Evolutionary conservation across 1,139 yeast genomes (phyloP), one percentile per base, ranked within the genome.

Genomic region (Suhomyces bokatorum): DNA sequence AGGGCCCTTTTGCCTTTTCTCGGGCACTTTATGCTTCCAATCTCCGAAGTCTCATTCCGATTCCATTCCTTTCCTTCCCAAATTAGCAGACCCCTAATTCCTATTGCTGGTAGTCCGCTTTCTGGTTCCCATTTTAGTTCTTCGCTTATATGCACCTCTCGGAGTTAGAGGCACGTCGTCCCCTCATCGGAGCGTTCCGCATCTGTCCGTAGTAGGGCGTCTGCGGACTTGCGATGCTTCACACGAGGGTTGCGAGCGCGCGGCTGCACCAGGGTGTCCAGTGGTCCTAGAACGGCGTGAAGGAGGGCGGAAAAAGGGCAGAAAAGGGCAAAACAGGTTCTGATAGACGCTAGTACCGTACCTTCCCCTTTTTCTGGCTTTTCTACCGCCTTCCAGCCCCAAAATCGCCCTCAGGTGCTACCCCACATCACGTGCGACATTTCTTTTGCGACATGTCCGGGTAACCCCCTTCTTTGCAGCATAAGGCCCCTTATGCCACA

Each of bases 141-240:
- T 13, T 28, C 30, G 30, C 14, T 13, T 28, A 28, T 12, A 12
- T 28, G 30, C 14, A 13, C 14, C n/a, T 9, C 14, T 13, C 14
- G 32, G 15, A 13, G 32, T 20, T 20, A 20, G 29, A 10, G 29
- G 29, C 29, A n/a, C 29, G 29, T 26, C 29, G 14, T 32, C 34
- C 34, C 34, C 34, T 32, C 24, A 11, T 17, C 34, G 24, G n/a
- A 13, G 13, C 13, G 27, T 36, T 20, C 39, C 39, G 39, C 33
- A 8, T 36, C 39, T 29, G 32, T 20, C 39, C 39, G 39, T 7
- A 11, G 15, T 13, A 13, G 39, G 39, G 39, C 33, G 39, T 28
- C 33, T 29, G 17, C 39, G 39, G 39, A 36, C 33, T 36, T 36
- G 13, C 16, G 29, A 26, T 26, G 29, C 29, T 11, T 26, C 29